A percentile compares a stretch with the other conserved stretches of the same genome.
Evolutionary conservation across 768 basidiomycete genomes (phyloP).

Genomic region (Megacollybia marginata): DNA sequence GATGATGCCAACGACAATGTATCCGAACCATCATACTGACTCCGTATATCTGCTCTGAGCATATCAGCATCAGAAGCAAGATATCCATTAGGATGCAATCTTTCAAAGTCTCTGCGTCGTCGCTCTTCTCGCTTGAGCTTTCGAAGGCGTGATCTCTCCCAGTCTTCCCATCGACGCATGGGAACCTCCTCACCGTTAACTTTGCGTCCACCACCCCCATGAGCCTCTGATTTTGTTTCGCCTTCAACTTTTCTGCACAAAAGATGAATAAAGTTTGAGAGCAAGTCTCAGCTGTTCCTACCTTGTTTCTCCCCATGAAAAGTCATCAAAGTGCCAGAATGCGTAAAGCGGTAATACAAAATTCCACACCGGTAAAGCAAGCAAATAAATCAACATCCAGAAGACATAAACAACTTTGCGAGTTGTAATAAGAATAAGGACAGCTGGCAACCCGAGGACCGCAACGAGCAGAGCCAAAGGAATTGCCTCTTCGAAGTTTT

Average conservation of each 20-base stretch:
- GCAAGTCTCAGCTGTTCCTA: conserved; percentile 24
- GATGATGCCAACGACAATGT: conserved; percentile 75
- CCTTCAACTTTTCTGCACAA: conserved; percentile 84
- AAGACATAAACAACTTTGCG: conserved; percentile 92
- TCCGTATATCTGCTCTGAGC: conserved; percentile 47
- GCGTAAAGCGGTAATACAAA: conserved; percentile 90
- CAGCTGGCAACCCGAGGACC: conserved; percentile 87
- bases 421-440: conserved; percentile 91
- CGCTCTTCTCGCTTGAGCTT: conserved; percentile 86
- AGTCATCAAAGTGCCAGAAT: conserved; percentile 99
- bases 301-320: conserved; percentile 99
- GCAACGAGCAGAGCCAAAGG: conserved; percentile 84
- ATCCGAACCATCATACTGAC: conserved; percentile 75
- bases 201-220: conserved; percentile 56
- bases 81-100: conserved; percentile 65
- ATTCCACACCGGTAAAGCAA: conserved; percentile 95
- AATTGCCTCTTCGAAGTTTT: conserved; percentile 85
- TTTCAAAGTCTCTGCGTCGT: conserved; percentile 74
- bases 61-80: conserved; percentile 54
- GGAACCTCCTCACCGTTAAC: conserved; percentile 63
- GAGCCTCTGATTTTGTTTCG: conserved; percentile 73
- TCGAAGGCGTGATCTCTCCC: conserved; percentile 92
- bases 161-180: conserved; percentile 97
- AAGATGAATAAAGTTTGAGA: conserved; percentile 9
- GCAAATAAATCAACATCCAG: conserved; percentile 96